Conservation (phyloP, 331 rosid species). For the Rosa hybrid region DNA sequence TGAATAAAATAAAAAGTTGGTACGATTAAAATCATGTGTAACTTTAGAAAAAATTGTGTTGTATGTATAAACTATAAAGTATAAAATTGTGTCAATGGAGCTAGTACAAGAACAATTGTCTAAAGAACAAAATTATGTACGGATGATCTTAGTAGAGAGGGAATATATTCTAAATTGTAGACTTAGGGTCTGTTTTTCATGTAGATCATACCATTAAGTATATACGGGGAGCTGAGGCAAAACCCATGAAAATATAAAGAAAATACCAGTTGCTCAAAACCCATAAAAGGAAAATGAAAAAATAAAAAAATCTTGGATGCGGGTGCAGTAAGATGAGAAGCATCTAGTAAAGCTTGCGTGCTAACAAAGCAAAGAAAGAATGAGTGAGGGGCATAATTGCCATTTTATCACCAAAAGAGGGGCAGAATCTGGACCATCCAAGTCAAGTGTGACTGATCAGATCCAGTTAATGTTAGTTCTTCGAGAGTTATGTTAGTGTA, state of each 20-base stretch:
- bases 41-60: background rate
- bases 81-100: background rate
- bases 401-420: conserved; percentile 20
- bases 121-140: background rate
- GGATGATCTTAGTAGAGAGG: background rate
- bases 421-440: conserved; percentile 27
- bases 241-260: no score
- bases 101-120: background rate
- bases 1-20: conserved; percentile 1
- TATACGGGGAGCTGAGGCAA: background rate
- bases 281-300: background rate
- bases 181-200: background rate
- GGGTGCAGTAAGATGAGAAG: background rate
- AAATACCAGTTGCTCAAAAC: background rate
- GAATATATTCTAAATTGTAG: background rate
- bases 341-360: conserved; percentile 39
- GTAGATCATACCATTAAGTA: background rate
- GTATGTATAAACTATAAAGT: background rate
- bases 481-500: no score
- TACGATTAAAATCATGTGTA: background rate
- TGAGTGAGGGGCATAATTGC: conserved; percentile 21
- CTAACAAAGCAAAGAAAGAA: conserved; percentile 41
- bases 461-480: no score
- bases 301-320: no score
- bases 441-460: background rate